Evolutionary conservation across 164 flowering plant species (phyloP), one percentile per base, ranked within the genome.

Genomic region (Piper longum): DNA sequence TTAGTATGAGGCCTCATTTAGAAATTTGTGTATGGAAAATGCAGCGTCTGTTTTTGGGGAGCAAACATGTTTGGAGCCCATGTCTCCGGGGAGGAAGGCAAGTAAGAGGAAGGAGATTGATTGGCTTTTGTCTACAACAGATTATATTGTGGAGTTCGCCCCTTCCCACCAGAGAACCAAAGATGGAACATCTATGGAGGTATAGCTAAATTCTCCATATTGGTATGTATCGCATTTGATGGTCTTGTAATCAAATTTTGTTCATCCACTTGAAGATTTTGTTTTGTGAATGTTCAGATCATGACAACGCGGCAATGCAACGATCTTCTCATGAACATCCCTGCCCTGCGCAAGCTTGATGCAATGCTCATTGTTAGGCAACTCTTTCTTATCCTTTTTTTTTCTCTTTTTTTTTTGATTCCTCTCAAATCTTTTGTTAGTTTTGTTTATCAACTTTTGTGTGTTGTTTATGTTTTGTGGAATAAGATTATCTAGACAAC

Each of bases 11-110:
- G 36, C 36, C 36, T 26, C 36, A 26, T 26, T 61, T 26, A 26
- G 36, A 26, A 26, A 26, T 26, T 26, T 26, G 36, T 26, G 40
- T 54, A 4, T 14, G 51, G 8, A 62, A 55, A 9, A 12, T 44
- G 73, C 87, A 89, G 98, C 96, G 62, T 89, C 98, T 64, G 80
- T 81, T 2, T 92, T 92, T 59, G 96, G 96, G 44, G 96, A 92
- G 62, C 85, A 82, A 70, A 57, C 56, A 64, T 81, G 79, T 66
- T 71, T 92, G 56, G 93, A 89, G 76, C 93, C 98, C 1, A 85
- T 89, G 91, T 41, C 88, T 48, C 65, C 70, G 4, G 98, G 83
- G 17, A 81, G 78, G 67, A 89, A 81, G 72, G 66, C 77, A 41
- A 79, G 83, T 69, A 89, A 96, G 98, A 82, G 80, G 66, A 89